phyloP scores from a whole-genome alignment of 768 basidiomycete genomes.

The Tylopilus felleus region DNA sequence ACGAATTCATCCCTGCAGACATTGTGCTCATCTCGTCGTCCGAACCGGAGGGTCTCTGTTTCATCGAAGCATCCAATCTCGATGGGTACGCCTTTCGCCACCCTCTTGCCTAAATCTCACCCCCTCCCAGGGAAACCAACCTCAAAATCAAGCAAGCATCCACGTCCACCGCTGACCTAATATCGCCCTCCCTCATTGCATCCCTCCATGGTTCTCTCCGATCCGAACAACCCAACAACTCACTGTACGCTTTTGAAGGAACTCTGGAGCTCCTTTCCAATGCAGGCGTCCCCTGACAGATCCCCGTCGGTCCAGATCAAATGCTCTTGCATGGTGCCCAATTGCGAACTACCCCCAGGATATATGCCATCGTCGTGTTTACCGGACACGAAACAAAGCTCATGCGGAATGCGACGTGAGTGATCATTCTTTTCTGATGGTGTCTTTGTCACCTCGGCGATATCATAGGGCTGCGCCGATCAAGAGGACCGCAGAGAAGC shows the following conservation, averaged over 20 bases:
- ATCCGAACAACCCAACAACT: conserved; percentile 97
- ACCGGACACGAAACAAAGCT: conserved; percentile 99
- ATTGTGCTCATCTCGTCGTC: too few relatives aligned
- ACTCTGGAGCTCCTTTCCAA: conserved; percentile 60
- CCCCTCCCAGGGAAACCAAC: conserved; percentile 77
- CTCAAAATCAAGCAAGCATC: conserved; percentile 98
- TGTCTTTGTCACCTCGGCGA: not conserved
- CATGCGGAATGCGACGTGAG: conserved; percentile 96
- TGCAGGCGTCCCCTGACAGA: conserved; percentile 63
- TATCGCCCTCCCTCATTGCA: conserved; percentile 73
- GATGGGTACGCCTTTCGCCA: conserved; percentile 65
- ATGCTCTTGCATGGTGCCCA: conserved; percentile 93
- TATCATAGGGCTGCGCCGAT: conserved; percentile 80
- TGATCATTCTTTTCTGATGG: not conserved
- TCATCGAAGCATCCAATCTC: conserved; percentile 31
- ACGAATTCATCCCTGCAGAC: too few relatives aligned
- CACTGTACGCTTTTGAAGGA: conserved; percentile 93
- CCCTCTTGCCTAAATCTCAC: not conserved
- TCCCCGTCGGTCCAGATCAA: too few relatives aligned
- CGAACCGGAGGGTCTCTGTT: too few relatives aligned
- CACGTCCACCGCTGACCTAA: conserved; percentile 71
- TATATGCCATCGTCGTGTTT: conserved; percentile 90
- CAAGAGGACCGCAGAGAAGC: conserved; percentile 91
- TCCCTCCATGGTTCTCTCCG: too few relatives aligned
- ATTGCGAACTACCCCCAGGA: conserved; percentile 93